Conservation (phyloP, 768 basidiomycete genomes). For the Fistulinella prunicolor region DNA sequence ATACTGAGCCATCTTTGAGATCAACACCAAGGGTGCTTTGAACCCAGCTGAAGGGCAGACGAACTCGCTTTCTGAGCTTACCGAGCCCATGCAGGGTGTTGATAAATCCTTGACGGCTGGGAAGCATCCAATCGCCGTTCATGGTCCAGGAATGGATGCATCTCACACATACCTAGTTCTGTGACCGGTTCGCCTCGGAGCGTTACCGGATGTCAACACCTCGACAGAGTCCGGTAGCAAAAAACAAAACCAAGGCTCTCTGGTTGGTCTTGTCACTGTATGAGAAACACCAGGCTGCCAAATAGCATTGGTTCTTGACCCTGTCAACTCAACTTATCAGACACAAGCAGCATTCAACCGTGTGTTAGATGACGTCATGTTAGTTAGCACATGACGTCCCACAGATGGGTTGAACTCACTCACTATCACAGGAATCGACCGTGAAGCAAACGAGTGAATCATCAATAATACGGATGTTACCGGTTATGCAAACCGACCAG, state of each 20-base stretch:
- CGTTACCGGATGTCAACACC: slow-evolving; percentile 42
- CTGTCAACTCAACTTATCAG: too few species aligned
- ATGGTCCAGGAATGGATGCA: slow-evolving; percentile 44
- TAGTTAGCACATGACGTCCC: slow-evolving; percentile 36
- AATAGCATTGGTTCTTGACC: slow-evolving; percentile 38
- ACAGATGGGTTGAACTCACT: slow-evolving; percentile 28
- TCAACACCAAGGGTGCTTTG: slow-evolving; percentile 31
- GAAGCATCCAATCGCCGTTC: slow-evolving; percentile 33
- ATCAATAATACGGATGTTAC: slow-evolving; percentile 38
- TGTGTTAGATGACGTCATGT: slow-evolving; percentile 30
- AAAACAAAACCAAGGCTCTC: slow-evolving; percentile 32
- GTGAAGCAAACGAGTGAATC: slow-evolving; percentile 30
- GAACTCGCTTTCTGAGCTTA: slow-evolving; percentile 46
- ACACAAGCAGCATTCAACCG: slow-evolving; percentile 36
- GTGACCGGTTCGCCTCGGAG: slow-evolving; percentile 38
- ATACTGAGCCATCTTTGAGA: slow-evolving; percentile 30
- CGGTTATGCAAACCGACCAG: slow-evolving; percentile 25
- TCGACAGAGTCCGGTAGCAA: slow-evolving; percentile 29
- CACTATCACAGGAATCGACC: slow-evolving; percentile 30
- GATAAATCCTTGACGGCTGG: slow-evolving; percentile 38
- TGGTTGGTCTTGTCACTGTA: slow-evolving; percentile 23
- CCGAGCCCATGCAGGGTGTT: slow-evolving; percentile 43
- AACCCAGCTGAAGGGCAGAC: slow-evolving; percentile 52
- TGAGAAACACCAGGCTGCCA: slow-evolving; percentile 41
- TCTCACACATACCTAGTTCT: slow-evolving; percentile 38